These are phyloP conservation scores for Saccharomyces hybrid DNA, from an alignment of 1,139 yeast species.

Conservation along the genomic window DNA sequence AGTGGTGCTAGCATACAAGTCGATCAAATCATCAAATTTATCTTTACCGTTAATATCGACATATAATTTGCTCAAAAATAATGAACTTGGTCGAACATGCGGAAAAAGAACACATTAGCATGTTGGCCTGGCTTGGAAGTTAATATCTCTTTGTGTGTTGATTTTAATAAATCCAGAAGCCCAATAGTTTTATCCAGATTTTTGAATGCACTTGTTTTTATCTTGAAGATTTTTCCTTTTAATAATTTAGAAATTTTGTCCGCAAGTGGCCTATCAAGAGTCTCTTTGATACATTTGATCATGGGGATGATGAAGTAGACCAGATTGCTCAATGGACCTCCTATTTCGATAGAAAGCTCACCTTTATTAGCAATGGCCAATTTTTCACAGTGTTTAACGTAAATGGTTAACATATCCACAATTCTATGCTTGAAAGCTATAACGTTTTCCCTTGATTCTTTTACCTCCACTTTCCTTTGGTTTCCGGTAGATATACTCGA, in stretches of 20 bases:
- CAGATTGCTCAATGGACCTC: conserved; percentile 14
- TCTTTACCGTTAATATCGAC: conserved; percentile 24
- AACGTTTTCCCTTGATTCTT: conserved; percentile 73
- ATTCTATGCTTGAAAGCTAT: conserved; percentile 71
- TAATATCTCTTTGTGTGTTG: conserved; percentile 30
- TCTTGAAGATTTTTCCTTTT: conserved; percentile 56
- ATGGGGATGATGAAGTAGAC: conserved; percentile 52
- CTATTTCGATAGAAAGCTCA: neutral
- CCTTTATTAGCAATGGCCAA: conserved; percentile 8
- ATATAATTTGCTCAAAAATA: conserved; percentile 54
- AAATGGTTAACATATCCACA: conserved; percentile 66
- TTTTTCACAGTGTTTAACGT: conserved; percentile 35
- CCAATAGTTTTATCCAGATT: conserved; percentile 16
- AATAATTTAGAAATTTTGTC: conserved; percentile 68
- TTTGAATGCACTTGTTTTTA: conserved; percentile 28
- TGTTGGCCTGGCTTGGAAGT: conserved; percentile 29
- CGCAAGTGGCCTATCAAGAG: conserved; percentile 63
- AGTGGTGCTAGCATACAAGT: conserved; percentile 50
- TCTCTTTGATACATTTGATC: conserved; percentile 51
- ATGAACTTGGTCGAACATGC: conserved; percentile 34
- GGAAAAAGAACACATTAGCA: conserved; percentile 19
- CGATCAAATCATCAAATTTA: conserved; percentile 39
- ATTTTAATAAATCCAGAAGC: conserved; percentile 13
- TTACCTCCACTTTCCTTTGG: conserved; percentile 60
- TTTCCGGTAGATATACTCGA: conserved; percentile 49